Evolutionary conservation across 306 rosid species (phyloP).

Genomic region (Castanospermum australe): DNA sequence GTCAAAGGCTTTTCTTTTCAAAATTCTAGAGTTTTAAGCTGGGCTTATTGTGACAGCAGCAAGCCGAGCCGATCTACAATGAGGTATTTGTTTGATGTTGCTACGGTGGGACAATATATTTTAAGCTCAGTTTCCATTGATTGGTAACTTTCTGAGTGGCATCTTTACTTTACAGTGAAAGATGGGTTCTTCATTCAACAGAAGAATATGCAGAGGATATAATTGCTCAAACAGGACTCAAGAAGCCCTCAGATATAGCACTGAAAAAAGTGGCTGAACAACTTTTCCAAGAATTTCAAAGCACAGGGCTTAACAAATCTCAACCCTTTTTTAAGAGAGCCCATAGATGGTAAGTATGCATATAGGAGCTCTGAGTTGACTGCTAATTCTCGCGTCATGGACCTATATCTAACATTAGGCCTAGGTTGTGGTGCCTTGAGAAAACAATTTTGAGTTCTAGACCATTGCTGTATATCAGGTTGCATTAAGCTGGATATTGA

Average conservation of each 20-base stretch:
- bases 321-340: slow-evolving; percentile 74
- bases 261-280: slow-evolving; percentile 77
- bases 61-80: slow-evolving; percentile 72
- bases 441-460: slow-evolving; percentile 11
- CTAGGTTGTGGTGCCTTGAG: not conserved
- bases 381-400: not conserved
- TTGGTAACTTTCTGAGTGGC: slow-evolving; percentile 10
- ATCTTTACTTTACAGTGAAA: slow-evolving; percentile 53
- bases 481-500: not conserved
- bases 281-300: slow-evolving; percentile 67
- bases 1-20: slow-evolving; percentile 61
- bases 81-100: slow-evolving; percentile 45
- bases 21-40: slow-evolving; percentile 67
- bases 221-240: slow-evolving; percentile 77
- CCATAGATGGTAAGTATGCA: slow-evolving; percentile 82
- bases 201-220: slow-evolving; percentile 70
- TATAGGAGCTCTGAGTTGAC: slow-evolving; percentile 13
- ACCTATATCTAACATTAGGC: slow-evolving; percentile 9
- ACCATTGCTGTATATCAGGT: not conserved
- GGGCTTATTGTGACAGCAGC: slow-evolving; percentile 88
- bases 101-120: not conserved
- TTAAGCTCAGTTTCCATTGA: slow-evolving; percentile 15
- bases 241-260: slow-evolving; percentile 62
- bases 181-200: slow-evolving; percentile 91
- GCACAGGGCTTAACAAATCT: slow-evolving; percentile 48